phyloP scores from a whole-genome alignment of 2,329 filamentous ascomycete species.

The Calonectria multiphialidica region DNA sequence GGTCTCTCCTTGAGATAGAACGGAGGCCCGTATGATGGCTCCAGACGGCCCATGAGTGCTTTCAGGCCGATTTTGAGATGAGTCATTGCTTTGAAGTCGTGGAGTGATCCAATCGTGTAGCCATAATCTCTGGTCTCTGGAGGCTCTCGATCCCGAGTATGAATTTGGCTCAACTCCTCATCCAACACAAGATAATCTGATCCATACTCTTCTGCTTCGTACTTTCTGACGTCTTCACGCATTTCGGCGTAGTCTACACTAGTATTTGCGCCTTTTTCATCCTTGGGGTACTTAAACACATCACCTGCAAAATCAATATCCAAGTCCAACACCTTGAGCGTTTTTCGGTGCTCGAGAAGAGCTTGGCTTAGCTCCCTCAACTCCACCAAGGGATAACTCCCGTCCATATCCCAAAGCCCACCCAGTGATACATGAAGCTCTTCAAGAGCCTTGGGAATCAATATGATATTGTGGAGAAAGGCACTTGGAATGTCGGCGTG shows the following conservation, averaged over 20 bases:
- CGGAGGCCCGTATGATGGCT: neutral
- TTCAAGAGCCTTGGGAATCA: constrained; percentile 18
- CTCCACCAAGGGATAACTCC: neutral
- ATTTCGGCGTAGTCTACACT: neutral
- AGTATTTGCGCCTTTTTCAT: neutral
- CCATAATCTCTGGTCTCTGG: constrained; percentile 9
- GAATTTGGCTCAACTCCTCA: neutral
- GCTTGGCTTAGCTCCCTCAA: neutral
- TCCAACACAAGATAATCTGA: constrained; percentile 8
- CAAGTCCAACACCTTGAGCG: constrained; percentile 13
- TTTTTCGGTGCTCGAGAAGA: constrained; percentile 11
- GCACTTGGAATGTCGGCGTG: neutral
- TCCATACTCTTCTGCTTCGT: neutral
- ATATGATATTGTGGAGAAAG: constrained; percentile 10
- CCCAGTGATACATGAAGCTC: constrained; percentile 13
- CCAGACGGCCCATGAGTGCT: neutral
- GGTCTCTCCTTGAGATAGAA: neutral
- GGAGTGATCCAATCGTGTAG: constrained; percentile 11
- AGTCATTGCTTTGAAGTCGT: constrained; percentile 14
- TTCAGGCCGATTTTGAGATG: constrained; percentile 10
- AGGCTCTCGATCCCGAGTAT: neutral
- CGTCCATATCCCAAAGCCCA: neutral
- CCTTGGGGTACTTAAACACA: neutral
- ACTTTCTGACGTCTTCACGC: neutral
- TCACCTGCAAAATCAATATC: neutral